Conservation (phyloP, 768 basidiomycete species). For the Boletus barrowsii region DNA sequence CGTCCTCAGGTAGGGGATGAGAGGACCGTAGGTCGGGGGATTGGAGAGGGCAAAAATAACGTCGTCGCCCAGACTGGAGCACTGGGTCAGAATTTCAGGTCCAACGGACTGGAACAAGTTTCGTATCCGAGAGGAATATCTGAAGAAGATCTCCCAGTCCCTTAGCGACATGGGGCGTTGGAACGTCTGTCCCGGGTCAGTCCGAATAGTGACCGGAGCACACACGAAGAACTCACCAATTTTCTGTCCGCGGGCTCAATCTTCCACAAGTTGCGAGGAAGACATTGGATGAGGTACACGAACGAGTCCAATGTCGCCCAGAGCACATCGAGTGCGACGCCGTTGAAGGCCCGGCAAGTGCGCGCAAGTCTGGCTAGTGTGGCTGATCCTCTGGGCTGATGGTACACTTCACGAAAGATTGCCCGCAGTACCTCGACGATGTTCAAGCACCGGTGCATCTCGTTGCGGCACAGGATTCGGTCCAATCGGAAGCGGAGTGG, state of each 20-base stretch:
- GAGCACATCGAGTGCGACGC: constrained; percentile 22
- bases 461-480: background rate
- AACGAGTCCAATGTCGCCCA: constrained; percentile 24
- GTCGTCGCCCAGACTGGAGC: constrained; percentile 14
- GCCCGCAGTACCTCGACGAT: constrained; percentile 27
- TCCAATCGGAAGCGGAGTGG: background rate
- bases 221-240: constrained; percentile 11
- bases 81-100: background rate
- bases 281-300: constrained; percentile 19
- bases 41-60: constrained; percentile 25
- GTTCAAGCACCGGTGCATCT: constrained; percentile 25
- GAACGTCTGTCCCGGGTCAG: constrained; percentile 20
- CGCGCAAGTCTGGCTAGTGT: constrained; percentile 25
- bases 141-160: constrained; percentile 29
- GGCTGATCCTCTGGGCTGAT: background rate
- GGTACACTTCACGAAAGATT: constrained; percentile 20
- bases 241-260: constrained; percentile 1
- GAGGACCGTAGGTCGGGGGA: constrained; percentile 20
- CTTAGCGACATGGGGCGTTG: constrained; percentile 24
- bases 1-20: constrained; percentile 19
- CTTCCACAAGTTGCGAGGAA: constrained; percentile 30
- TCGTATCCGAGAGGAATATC: constrained; percentile 25
- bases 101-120: constrained; percentile 1
- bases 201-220: background rate
- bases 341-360: constrained; percentile 23